phyloP scores from a whole-genome alignment of 345 rosid species.

The Camelina sativa region DNA sequence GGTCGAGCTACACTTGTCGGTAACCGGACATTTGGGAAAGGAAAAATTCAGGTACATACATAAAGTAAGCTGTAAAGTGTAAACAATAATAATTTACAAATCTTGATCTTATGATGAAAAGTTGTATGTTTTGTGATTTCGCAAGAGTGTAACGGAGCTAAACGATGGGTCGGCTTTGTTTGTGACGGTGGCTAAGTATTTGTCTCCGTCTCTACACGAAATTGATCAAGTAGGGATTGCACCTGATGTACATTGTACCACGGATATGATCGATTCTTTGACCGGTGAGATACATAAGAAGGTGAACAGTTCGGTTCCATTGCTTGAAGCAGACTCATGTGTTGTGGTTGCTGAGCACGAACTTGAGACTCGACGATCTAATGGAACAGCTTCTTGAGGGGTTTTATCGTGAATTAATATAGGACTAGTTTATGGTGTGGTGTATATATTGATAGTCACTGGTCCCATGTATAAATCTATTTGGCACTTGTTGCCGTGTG shows the following conservation, averaged over 20 bases:
- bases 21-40: conserved; percentile 84
- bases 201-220: conserved; percentile 86
- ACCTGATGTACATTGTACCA: conserved; percentile 87
- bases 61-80: neutral
- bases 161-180: conserved; percentile 92
- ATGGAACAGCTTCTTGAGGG: conserved; percentile 70
- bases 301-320: conserved; percentile 51
- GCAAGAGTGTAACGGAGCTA: conserved; percentile 82
- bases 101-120: conserved; percentile 5
- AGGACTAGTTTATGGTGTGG: neutral
- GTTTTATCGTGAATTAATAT: neutral
- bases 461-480: conserved; percentile 16
- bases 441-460: conserved; percentile 27
- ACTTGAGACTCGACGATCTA: conserved; percentile 63
- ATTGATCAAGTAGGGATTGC: conserved; percentile 82
- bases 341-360: conserved; percentile 90
- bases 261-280: conserved; percentile 63
- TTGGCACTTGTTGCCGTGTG: neutral
- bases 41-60: conserved; percentile 78
- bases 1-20: conserved; percentile 96
- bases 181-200: conserved; percentile 86
- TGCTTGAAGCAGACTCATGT: conserved; percentile 89
- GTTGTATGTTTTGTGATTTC: conserved; percentile 30
- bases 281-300: conserved; percentile 52
- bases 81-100: neutral